Conservation (phyloP, 2,329 filamentous ascomycete genomes). For the Alternaria sp. region DNA sequence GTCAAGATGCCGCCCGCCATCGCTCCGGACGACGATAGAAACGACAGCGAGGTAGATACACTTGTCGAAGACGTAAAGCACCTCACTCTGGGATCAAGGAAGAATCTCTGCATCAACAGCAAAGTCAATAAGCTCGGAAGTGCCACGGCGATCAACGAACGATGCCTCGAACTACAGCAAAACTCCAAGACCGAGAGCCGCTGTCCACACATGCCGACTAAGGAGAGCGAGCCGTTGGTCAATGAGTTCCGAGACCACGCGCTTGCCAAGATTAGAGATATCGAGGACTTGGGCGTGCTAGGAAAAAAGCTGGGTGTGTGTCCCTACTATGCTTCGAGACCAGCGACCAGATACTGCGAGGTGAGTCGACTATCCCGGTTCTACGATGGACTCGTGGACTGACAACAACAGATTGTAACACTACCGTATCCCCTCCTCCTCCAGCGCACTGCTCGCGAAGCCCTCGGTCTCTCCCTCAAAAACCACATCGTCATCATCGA, state of each 20-base stretch:
- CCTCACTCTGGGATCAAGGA: conserved; percentile 82
- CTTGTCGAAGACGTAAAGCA: conserved; percentile 75
- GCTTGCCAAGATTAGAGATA: conserved; percentile 86
- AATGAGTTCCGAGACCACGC: conserved; percentile 86
- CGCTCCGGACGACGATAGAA: conserved; percentile 28
- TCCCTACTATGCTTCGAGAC: conserved; percentile 94
- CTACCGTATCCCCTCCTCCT: conserved; percentile 90
- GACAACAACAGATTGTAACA: conserved; percentile 72
- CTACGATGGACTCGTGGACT: conserved; percentile 5
- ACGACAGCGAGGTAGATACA: conserved; percentile 25
- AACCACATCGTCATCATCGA: conserved; percentile 94
- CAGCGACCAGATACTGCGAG: conserved; percentile 82
- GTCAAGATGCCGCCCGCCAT: conserved; percentile 80
- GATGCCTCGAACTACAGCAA: conserved; percentile 89
- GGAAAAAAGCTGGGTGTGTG: conserved; percentile 84
- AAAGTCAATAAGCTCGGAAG: conserved; percentile 74
- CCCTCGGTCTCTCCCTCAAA: conserved; percentile 84
- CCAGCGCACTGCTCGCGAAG: conserved; percentile 86
- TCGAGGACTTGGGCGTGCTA: conserved; percentile 84
- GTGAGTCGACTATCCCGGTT: conserved; percentile 44
- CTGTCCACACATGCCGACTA: conserved; percentile 80
- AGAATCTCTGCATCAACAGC: conserved; percentile 89
- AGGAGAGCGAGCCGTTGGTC: conserved; percentile 74
- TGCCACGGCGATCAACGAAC: conserved; percentile 87
- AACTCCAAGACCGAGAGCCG: conserved; percentile 67